Conservation (phyloP, 768 basidiomycete species). For the Suillus variegatus region DNA sequence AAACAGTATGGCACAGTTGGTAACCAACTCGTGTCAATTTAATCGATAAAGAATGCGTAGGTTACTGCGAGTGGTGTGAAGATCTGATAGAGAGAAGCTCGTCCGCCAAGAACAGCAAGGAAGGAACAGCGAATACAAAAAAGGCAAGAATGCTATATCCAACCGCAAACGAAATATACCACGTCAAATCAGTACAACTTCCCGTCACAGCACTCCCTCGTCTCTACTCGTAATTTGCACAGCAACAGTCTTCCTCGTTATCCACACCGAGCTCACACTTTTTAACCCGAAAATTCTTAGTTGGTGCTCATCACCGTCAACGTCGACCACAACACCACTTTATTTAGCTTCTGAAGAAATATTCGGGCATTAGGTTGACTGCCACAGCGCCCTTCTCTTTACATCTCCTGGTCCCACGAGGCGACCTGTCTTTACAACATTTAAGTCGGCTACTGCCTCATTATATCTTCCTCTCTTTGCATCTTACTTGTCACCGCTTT, state of each 20-base stretch:
- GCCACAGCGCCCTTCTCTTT: constrained; percentile 10
- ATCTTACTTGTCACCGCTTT: constrained; percentile 8
- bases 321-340: neutral
- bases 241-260: constrained; percentile 17
- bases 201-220: constrained; percentile 32
- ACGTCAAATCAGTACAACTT: constrained; percentile 28
- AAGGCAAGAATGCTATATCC: constrained; percentile 34
- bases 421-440: constrained; percentile 17
- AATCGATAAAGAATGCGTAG: neutral
- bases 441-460: constrained; percentile 16
- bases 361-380: constrained; percentile 3
- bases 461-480: constrained; percentile 11
- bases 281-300: neutral
- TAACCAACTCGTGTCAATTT: neutral
- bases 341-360: constrained; percentile 6
- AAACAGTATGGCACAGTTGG: neutral
- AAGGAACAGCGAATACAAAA: constrained; percentile 26
- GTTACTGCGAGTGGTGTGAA: neutral
- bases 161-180: constrained; percentile 35
- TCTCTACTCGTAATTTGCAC: constrained; percentile 21
- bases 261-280: constrained; percentile 5
- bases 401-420: constrained; percentile 37
- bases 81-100: constrained; percentile 10
- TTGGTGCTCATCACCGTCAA: constrained; percentile 1
- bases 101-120: constrained; percentile 29